Evolutionary conservation across 805 yeast genomes (phyloP), one percentile per base, ranked within the genome.

Genomic region (Kazachstania kunashirensis): DNA sequence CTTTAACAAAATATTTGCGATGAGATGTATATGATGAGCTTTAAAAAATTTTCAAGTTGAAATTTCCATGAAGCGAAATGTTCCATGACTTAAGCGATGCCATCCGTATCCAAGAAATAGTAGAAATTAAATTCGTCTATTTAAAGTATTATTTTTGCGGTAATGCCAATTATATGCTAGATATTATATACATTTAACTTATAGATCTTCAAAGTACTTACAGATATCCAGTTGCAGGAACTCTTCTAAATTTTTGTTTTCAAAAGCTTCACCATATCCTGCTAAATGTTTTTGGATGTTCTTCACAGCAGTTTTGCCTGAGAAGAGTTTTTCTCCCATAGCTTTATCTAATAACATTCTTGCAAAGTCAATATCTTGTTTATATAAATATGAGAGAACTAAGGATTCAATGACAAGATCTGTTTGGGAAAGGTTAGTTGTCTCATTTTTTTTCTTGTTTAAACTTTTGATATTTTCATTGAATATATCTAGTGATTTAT

Each of bases 281-380:
- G 70, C 66, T 44, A 75, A 62, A 7, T 62, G 44, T 8, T 50
- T 57, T 45, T 71, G 73, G 7, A 73, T 49, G n/a, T 48, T 47
- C 13, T 60, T 59, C 5, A 61, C 50, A 21, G 71, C 75, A 3
- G 47, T 45, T 20, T 66, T 71, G 24, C 70, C 66, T 12, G 47
- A 46, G 2, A 73, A 42, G 4, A 61, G 31, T 5, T 53, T 58
- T 37, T 63, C 66, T 25, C 55, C 59, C 0, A 61, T 46, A 0
- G 74, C 70, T 44, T 70, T 71, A 29, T 73, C 76, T 41, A 65
- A 60, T 10, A 73, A 50, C 29, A 72, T 65, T 37, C 63, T 59
- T 0, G 79, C 77, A 53, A 75, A 73, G 41, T 70, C 74, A 29
- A 78, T 54, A 49, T 75, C 79, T 29, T 63, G 57, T 26, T 63